Evolutionary conservation across 2,329 filamentous ascomycete genomes (phyloP).

Genomic region (Cladophialophora exuberans): DNA sequence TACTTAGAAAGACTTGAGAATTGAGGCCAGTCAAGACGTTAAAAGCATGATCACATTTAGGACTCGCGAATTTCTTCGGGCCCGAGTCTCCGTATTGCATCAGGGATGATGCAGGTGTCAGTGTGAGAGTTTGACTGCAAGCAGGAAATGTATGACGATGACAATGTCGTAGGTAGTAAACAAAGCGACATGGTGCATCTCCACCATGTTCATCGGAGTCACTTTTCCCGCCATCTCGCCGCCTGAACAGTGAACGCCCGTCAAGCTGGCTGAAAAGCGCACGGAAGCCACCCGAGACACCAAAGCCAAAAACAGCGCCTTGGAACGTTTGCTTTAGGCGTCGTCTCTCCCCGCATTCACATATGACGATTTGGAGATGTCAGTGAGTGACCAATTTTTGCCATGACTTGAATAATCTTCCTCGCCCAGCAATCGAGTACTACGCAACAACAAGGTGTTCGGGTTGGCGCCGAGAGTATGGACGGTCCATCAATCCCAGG

Average conservation of each 20-base stretch:
- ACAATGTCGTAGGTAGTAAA: too few species aligned
- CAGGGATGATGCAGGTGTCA: background rate
- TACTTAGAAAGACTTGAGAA: too few species aligned
- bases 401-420: background rate
- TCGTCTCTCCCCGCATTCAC: constrained; percentile 16
- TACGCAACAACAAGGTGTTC: background rate
- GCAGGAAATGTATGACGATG: background rate
- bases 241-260: background rate
- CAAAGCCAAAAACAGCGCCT: background rate
- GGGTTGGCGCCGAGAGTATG: constrained; percentile 53
- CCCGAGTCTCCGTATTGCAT: background rate
- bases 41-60: background rate
- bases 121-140: background rate
- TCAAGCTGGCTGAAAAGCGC: too few species aligned
- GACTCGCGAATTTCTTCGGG: background rate
- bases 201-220: too few species aligned
- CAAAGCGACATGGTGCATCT: too few species aligned
- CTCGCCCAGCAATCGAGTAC: background rate
- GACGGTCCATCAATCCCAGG: constrained; percentile 29
- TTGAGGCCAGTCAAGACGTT: too few species aligned
- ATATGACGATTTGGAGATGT: background rate
- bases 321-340: background rate
- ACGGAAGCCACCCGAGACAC: background rate
- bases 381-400: constrained; percentile 3
- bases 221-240: too few species aligned